Percentiles rank a stretch among this genome's conserved stretches.
These are phyloP conservation scores for Lasiosphaeria hispida DNA, from an alignment of 495 filamentous ascomycete genomes.

Conservation along the genomic window DNA sequence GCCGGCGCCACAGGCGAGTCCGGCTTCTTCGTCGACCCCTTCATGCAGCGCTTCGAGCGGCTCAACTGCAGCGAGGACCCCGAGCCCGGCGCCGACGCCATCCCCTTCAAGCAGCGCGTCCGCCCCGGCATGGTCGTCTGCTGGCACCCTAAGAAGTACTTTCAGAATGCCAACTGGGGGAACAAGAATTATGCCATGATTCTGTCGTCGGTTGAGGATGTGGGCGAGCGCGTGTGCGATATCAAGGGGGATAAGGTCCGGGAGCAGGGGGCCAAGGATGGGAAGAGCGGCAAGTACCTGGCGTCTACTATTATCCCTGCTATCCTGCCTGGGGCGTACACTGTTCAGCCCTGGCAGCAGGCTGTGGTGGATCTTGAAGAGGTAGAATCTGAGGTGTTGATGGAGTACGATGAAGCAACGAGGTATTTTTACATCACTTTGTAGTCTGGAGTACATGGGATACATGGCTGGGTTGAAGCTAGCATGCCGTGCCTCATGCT, in stretches of 20 bases:
- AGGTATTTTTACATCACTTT: slow-evolving; percentile 39
- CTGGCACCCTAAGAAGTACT: neutral
- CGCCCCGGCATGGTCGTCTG: slow-evolving; percentile 35
- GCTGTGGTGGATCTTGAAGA: slow-evolving; percentile 27
- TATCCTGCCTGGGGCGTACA: slow-evolving; percentile 32
- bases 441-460: slow-evolving; percentile 1
- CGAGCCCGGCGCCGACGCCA: slow-evolving; percentile 3
- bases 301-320: slow-evolving; percentile 29
- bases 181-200: slow-evolving; percentile 14
- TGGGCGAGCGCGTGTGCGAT: slow-evolving; percentile 21
- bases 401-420: slow-evolving; percentile 41
- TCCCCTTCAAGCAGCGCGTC: slow-evolving; percentile 33
- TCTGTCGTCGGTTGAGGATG: slow-evolving; percentile 14
- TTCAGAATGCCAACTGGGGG: neutral
- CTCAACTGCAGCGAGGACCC: slow-evolving; percentile 19
- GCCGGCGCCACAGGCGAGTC: neutral
- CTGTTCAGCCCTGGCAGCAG: slow-evolving; percentile 32
- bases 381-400: slow-evolving; percentile 37
- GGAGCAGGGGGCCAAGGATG: neutral
- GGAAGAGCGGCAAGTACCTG: slow-evolving; percentile 19
- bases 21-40: neutral
- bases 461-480: too few species aligned
- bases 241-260: neutral
- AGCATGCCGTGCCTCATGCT: too few species aligned
- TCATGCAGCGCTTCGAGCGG: neutral